Conservation (phyloP, 1,284 basidiomycete genomes). For the Chondrostereum purpureum region DNA sequence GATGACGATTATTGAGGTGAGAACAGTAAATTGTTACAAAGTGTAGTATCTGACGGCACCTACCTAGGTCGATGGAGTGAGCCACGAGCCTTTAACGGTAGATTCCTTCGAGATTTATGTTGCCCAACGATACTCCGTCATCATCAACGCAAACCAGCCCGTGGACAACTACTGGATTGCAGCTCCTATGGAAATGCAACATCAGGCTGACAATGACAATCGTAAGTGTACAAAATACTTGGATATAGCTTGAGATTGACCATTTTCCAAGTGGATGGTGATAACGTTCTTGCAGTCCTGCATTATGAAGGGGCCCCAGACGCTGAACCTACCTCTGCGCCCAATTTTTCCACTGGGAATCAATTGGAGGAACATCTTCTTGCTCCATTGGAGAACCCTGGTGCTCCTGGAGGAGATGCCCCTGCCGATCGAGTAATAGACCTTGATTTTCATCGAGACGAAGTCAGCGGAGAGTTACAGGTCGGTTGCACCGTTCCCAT, state of each 20-base stretch:
- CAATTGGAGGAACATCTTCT: neutral
- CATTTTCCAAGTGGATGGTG: constrained; percentile 10
- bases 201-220: constrained; percentile 7
- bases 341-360: neutral
- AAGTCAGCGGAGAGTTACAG: neutral
- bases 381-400: constrained; percentile 12
- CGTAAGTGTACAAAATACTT: constrained; percentile 1
- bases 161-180: constrained; percentile 12
- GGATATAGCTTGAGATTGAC: neutral
- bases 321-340: constrained; percentile 10
- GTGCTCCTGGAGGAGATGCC: constrained; percentile 12
- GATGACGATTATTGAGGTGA: constrained; percentile 37
- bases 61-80: constrained; percentile 37
- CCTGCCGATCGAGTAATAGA: constrained; percentile 15
- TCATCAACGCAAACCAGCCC: constrained; percentile 18
- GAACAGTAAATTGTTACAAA: neutral
- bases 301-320: constrained; percentile 14
- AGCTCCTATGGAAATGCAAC: constrained; percentile 12
- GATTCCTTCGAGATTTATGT: constrained; percentile 37
- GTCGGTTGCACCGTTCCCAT: neutral
- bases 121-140: constrained; percentile 47
- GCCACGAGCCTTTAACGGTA: constrained; percentile 34
- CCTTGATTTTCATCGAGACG: constrained; percentile 10
- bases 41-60: too few species aligned
- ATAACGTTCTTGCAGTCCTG: constrained; percentile 14